Evolutionary conservation across 305 asterid genomes (phyloP).

Genomic region (Fraxinus angustifolia): DNA sequence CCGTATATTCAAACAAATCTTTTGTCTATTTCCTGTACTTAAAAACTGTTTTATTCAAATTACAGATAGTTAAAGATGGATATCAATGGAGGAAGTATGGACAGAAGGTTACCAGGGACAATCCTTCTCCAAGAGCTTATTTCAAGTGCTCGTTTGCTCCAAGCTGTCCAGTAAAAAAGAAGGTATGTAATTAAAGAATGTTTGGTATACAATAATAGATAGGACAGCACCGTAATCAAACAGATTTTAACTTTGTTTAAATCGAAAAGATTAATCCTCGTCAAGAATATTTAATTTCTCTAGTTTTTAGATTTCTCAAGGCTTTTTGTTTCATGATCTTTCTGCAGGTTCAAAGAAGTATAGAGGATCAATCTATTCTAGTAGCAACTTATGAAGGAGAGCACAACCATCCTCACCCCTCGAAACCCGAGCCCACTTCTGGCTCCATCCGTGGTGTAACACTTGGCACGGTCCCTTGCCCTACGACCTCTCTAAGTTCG

Average conservation of each 20-base stretch:
- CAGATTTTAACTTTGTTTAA: background rate
- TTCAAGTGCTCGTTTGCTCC: conserved; percentile 82
- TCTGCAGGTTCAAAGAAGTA: conserved; percentile 82
- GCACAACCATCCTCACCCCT: conserved; percentile 70
- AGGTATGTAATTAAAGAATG: conserved; percentile 34
- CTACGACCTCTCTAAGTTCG: conserved; percentile 39
- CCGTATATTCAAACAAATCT: background rate
- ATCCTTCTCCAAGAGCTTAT: conserved; percentile 81
- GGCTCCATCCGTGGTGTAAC: conserved; percentile 36
- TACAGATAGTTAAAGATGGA: conserved; percentile 74
- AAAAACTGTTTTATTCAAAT: background rate
- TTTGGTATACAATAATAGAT: background rate
- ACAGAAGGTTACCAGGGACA: conserved; percentile 72
- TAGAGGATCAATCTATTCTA: conserved; percentile 73
- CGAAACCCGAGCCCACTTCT: conserved; percentile 45
- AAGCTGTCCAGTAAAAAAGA: conserved; percentile 66
- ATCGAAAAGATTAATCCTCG: background rate
- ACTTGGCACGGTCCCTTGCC: conserved; percentile 42
- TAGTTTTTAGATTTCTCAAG: background rate
- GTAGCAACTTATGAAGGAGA: conserved; percentile 97
- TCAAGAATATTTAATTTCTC: background rate
- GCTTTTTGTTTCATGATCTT: background rate
- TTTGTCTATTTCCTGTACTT: conserved; percentile 1
- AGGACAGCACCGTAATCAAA: background rate
- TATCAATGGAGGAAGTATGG: conserved; percentile 82